phyloP scores from a whole-genome alignment of 169 alveolate species.

The Babesia gibsoni region DNA sequence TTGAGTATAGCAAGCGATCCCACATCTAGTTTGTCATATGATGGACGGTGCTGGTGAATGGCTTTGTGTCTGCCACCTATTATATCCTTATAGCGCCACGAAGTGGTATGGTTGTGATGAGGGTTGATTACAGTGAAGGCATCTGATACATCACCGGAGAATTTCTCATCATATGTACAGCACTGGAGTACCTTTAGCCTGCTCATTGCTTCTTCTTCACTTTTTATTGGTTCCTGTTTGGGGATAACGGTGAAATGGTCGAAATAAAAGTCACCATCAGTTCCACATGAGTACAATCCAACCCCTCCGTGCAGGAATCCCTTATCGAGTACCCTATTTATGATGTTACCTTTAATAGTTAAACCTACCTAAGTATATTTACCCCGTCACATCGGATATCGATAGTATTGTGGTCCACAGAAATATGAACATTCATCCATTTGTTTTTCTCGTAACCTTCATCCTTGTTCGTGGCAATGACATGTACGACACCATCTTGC shows the following conservation, averaged over 20 bases:
- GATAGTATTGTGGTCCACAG: slow-evolving; percentile 60
- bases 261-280: slow-evolving; percentile 80
- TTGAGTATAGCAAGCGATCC: slow-evolving; percentile 54
- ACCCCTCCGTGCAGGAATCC: slow-evolving; percentile 81
- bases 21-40: slow-evolving; percentile 45
- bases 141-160: slow-evolving; percentile 38
- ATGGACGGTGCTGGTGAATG: slow-evolving; percentile 49
- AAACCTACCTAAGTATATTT: slow-evolving; percentile 22
- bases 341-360: slow-evolving; percentile 1
- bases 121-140: slow-evolving; percentile 43
- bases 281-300: slow-evolving; percentile 83
- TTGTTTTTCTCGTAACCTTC: slow-evolving; percentile 75
- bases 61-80: slow-evolving; percentile 52
- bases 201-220: slow-evolving; percentile 7
- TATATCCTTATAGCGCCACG: slow-evolving; percentile 56
- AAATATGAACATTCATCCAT: slow-evolving; percentile 72
- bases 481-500: slow-evolving; percentile 76
- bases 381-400: slow-evolving; percentile 64
- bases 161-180: slow-evolving; percentile 67
- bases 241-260: slow-evolving; percentile 78
- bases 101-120: slow-evolving; percentile 27
- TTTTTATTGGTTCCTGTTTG: slow-evolving; percentile 62
- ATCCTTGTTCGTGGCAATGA: slow-evolving; percentile 71
- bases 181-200: slow-evolving; percentile 55
- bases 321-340: slow-evolving; percentile 78